Base-by-base conservation (phyloP, 768 basidiomycete genomes). In the Melanogaster broomeanus region DNA sequence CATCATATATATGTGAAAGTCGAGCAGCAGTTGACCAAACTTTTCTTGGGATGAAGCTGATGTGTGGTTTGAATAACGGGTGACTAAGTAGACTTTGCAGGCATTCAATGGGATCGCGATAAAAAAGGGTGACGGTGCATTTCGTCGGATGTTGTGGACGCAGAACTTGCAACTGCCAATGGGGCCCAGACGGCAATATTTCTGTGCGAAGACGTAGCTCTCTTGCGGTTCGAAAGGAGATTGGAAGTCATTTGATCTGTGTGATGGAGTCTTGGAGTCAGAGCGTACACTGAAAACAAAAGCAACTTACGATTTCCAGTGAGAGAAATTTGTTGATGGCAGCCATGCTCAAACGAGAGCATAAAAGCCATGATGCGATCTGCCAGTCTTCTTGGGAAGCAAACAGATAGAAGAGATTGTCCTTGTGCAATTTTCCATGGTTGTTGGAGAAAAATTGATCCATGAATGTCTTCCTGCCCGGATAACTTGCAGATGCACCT, bases 171-270 rank as follows among this genome's bases (percentile, higher is more conserved):
- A 27, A 48, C 16, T 48, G 18, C 47, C 39, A 48, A 6, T 10
- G 13, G 2, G 30, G 48, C 3, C 24, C 38, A 7, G n/a, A 41
- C 2, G 31, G 48, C 15, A 49, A 11, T 16, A 49, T 42, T 31
- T 49, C 28, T 35, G 34, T n/a, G n/a, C 24, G 34, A 24, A 22
- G 21, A 7, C 27, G 60, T 11, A 22, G 65, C n/a, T 31, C 51
- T 57, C 45, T 66, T 39, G 8, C 67, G 9, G 12, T 58, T 31
- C 25, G 19, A 21, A 35, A 51, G 63, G 56, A 10, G 59, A 62
- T 49, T 59, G 60, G 53, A 44, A 67, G 2, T 63, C 38, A 9
- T 39, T 27, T 24, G 60, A 37, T 2, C 58, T 59, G 3, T n/a
- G n/a, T n/a, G 19, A 8, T 3, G 8, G 9, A 30, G 9, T 30